Base-by-base conservation (phyloP, 495 filamentous ascomycete species). In the Tuber borchii region DNA sequence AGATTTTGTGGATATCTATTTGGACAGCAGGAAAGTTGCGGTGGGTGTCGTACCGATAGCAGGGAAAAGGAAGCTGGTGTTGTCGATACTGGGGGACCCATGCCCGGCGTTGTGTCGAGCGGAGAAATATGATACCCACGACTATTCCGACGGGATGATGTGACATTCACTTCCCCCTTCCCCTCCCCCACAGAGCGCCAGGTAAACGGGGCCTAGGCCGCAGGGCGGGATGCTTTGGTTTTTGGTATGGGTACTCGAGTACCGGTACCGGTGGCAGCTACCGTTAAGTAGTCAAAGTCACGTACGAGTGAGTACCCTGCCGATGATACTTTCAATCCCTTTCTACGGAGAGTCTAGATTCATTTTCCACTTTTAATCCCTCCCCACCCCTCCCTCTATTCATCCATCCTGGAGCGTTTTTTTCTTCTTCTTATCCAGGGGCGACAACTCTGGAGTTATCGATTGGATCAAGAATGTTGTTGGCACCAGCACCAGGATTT, bases 1-100 rank as follows among this genome's bases (percentile, higher is more conserved):
- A 65, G 56, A 65, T 65, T 31, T 65, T 65, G 56, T 65, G 56
- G 56, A 26, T 31, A 65, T 65, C 56, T 31, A 31, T 65, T 65
- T 31, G 56, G 12, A 65, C 26, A n/a, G 26, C 12, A 65, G 10
- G 26, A n/a, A 16, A 6, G 7, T 26, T n/a, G 48, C 48, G 48
- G 48, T 56, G 48, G 22, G 48, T 2, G 22, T 12, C 22, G 20
- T n/a, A 12, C 48, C 48, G 48, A 65, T 65, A 65, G 12, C 16
- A 65, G 56, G 1, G n/a, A 65, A 26, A 65, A 65, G 56, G 12
- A 65, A 65, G n/a, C n/a, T 6, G 12, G 56, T 65, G 26, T 31
- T 65, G 42, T 43, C 10, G 42, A 12, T 43, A 12, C 9, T 43
- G 56, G 56, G 20, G 56, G 48, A n/a, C 20, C 56, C 56, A 65